Evolutionary conservation across 164 flowering plant genomes (phyloP).

Genomic region (Aristolochia californica): DNA sequence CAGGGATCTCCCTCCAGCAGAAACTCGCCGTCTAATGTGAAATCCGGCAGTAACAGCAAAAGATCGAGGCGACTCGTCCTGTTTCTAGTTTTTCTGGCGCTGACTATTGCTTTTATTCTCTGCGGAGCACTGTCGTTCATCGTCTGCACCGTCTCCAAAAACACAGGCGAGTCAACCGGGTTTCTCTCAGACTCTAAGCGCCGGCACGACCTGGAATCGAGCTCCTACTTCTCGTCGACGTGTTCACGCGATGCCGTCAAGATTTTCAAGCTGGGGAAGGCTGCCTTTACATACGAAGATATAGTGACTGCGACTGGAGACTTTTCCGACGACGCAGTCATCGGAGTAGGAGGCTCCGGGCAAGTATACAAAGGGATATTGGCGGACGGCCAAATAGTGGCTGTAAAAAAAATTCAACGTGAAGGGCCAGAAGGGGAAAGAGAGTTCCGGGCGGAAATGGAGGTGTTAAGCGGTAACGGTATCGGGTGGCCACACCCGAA

Average conservation of each 20-base stretch:
- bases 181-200: constrained; percentile 27
- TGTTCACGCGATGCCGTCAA: too few species aligned
- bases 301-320: constrained; percentile 57
- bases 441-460: constrained; percentile 85
- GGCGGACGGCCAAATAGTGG: constrained; percentile 76
- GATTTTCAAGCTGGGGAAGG: constrained; percentile 61
- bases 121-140: constrained; percentile 22
- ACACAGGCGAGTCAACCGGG: neutral
- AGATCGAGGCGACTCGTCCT: constrained; percentile 7
- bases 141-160: constrained; percentile 1
- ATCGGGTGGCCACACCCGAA: constrained; percentile 81
- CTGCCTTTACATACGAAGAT: constrained; percentile 60
- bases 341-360: constrained; percentile 81
- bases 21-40: too few species aligned
- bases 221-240: too few species aligned
- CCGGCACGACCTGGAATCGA: constrained; percentile 24
- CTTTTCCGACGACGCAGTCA: constrained; percentile 51
- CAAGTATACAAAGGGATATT: constrained; percentile 63
- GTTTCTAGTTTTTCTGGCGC: constrained; percentile 22
- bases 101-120: constrained; percentile 24
- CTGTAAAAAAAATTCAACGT: constrained; percentile 74
- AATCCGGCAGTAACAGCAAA: neutral
- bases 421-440: constrained; percentile 77
- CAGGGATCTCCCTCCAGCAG: neutral
- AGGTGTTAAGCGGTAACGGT: constrained; percentile 46